Conservation (phyloP, 176 grass and related monocot genomes). For the Metroxylon sagu region DNA sequence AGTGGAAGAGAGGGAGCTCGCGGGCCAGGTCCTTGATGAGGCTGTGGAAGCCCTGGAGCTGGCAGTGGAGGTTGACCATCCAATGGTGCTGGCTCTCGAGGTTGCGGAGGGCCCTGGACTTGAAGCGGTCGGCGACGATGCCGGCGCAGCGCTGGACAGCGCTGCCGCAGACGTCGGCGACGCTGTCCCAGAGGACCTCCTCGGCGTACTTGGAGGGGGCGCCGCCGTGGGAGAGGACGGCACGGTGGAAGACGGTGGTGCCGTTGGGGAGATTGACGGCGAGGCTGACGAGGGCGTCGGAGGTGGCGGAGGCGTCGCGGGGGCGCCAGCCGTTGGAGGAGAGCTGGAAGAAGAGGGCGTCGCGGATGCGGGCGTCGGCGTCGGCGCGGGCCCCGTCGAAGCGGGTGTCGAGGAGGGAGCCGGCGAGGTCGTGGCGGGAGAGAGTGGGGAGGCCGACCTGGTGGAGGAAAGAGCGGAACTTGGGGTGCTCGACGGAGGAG, state of each 20-base stretch:
- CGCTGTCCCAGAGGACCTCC: constrained; percentile 30
- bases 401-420: constrained; percentile 38
- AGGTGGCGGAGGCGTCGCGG: neutral
- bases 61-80: constrained; percentile 87
- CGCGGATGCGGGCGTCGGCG: constrained; percentile 47
- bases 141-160: constrained; percentile 51
- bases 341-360: constrained; percentile 87
- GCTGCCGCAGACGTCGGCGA: constrained; percentile 26
- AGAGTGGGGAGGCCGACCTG: constrained; percentile 5
- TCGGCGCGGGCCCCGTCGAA: constrained; percentile 39
- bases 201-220: constrained; percentile 42
- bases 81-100: constrained; percentile 63
- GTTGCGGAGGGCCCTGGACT: constrained; percentile 46
- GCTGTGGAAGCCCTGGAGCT: constrained; percentile 32
- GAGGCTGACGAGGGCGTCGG: constrained; percentile 23
- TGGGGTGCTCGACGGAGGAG: neutral
- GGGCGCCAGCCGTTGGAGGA: constrained; percentile 50
- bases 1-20: constrained; percentile 49
- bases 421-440: constrained; percentile 20
- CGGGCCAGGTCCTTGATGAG: constrained; percentile 46
- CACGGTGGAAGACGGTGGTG: constrained; percentile 6
- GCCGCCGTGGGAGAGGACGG: constrained; percentile 1
- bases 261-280: constrained; percentile 24
- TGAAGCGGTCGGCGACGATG: constrained; percentile 75
- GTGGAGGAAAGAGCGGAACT: constrained; percentile 6